Evolutionary conservation across 768 basidiomycete genomes (phyloP).

Genomic region (Obba rivulosa): DNA sequence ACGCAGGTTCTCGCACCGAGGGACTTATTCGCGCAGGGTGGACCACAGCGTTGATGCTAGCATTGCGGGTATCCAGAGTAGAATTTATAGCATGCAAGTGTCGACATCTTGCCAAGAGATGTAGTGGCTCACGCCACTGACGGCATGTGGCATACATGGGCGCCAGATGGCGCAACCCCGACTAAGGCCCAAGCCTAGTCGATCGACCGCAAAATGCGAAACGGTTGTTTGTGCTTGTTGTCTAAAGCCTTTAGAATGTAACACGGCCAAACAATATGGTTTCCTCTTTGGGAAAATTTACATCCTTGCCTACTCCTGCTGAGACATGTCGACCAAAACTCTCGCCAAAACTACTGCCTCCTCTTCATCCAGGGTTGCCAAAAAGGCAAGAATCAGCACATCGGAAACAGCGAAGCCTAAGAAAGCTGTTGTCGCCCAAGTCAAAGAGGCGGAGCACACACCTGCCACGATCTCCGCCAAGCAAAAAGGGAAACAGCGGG

Average conservation of each 20-base stretch:
- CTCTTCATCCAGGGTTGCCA: slow-evolving; percentile 12
- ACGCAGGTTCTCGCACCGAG: background rate
- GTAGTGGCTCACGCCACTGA: background rate
- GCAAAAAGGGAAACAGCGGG: slow-evolving; percentile 27
- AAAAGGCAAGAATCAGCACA: slow-evolving; percentile 4
- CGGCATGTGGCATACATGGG: background rate
- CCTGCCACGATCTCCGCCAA: slow-evolving; percentile 4
- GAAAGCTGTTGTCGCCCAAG: background rate
- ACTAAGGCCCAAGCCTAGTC: no score
- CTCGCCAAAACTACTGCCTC: slow-evolving; percentile 7
- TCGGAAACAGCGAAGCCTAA: background rate
- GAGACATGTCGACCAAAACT: slow-evolving; percentile 8
- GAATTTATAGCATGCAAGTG: background rate
- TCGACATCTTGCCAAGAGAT: background rate
- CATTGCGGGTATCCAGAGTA: slow-evolving; percentile 8
- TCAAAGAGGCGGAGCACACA: no score
- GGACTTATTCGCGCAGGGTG: slow-evolving; percentile 11
- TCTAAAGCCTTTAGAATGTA: slow-evolving; percentile 27
- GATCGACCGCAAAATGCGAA: background rate
- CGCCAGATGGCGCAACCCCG: no score
- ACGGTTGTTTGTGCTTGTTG: slow-evolving; percentile 25
- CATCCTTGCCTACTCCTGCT: background rate
- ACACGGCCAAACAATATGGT: slow-evolving; percentile 14
- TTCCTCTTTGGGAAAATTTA: slow-evolving; percentile 14
- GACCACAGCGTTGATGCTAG: slow-evolving; percentile 53